Conservation (phyloP, 352 stramenopile species). For the Globisporangium echinulatum region DNA sequence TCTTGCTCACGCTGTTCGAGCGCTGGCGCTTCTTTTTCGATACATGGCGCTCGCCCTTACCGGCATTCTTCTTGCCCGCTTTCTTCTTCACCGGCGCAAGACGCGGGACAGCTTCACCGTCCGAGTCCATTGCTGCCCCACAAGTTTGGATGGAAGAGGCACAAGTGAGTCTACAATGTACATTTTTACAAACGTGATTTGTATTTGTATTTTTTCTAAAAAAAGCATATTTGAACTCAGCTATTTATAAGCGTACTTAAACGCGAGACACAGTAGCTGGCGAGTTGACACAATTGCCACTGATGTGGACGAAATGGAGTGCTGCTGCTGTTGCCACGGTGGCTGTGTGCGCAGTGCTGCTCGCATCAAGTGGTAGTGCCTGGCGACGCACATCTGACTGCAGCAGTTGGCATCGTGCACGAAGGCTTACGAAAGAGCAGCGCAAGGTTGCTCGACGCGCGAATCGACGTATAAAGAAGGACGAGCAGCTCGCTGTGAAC, state of each 20-base stretch:
- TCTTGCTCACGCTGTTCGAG: slow-evolving; percentile 20
- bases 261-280: too few species aligned
- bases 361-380: background rate
- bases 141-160: too few species aligned
- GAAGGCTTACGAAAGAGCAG: slow-evolving; percentile 9
- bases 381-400: background rate
- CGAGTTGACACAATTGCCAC: background rate
- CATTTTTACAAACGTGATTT: too few species aligned
- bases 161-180: too few species aligned
- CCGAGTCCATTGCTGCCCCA: background rate
- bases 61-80: background rate
- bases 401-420: background rate
- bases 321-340: slow-evolving; percentile 4
- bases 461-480: slow-evolving; percentile 27
- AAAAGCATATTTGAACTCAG: too few species aligned
- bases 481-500: slow-evolving; percentile 19
- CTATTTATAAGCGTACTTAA: too few species aligned
- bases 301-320: too few species aligned
- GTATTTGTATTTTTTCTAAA: too few species aligned
- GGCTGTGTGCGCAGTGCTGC: slow-evolving; percentile 6
- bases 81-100: slow-evolving; percentile 6
- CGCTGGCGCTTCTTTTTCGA: slow-evolving; percentile 27
- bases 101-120: background rate
- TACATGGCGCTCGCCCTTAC: slow-evolving; percentile 1
- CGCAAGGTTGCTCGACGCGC: slow-evolving; percentile 8